Percentiles rank a stretch among this genome's conserved stretches.
These are phyloP conservation scores for Cryphonectria nitschkei DNA, from an alignment of 2,329 filamentous ascomycete species.

Conservation along the genomic window DNA sequence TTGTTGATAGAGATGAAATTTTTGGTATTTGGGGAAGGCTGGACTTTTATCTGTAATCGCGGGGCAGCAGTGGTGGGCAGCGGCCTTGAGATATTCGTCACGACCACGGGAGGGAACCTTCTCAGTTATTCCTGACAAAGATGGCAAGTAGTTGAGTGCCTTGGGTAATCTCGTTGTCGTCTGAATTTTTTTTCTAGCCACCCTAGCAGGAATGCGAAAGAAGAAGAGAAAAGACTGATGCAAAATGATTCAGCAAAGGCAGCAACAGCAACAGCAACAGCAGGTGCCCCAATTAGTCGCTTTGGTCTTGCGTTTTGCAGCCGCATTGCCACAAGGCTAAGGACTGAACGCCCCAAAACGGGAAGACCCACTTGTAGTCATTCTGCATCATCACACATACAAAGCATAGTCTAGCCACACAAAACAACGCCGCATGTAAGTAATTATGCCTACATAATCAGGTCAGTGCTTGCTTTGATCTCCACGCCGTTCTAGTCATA, in stretches of 20 bases:
- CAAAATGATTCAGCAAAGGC: constrained; percentile 15
- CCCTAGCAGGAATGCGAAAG: not conserved
- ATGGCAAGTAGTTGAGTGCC: not conserved
- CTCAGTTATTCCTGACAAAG: not conserved
- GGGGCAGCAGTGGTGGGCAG: constrained; percentile 21
- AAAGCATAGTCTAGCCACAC: not conserved
- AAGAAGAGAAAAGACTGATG: constrained; percentile 2
- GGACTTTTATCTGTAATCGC: constrained; percentile 28
- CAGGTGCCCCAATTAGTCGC: constrained; percentile 2
- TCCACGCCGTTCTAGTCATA: constrained; percentile 15
- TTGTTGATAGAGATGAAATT: constrained; percentile 26
- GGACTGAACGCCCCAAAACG: constrained; percentile 17
- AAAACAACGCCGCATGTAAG: not conserved
- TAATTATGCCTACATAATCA: constrained; percentile 11
- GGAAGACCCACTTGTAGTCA: constrained; percentile 28
- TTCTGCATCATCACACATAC: constrained; percentile 26
- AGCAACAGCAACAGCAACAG: not conserved
- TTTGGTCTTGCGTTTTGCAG: not conserved
- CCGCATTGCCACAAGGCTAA: constrained; percentile 12
- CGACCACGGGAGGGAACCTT: not conserved
- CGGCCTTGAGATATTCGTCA: not conserved
- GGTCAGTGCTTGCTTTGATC: constrained; percentile 5
- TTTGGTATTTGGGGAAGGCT: constrained; percentile 26
- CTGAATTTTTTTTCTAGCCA: not conserved
- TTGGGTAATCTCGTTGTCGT: not conserved